Percentiles rank a stretch among this genome's conserved stretches.
These are phyloP conservation scores for Pseudocercospora cruenta DNA, from an alignment of 2,329 filamentous ascomycete genomes.

Conservation along the genomic window DNA sequence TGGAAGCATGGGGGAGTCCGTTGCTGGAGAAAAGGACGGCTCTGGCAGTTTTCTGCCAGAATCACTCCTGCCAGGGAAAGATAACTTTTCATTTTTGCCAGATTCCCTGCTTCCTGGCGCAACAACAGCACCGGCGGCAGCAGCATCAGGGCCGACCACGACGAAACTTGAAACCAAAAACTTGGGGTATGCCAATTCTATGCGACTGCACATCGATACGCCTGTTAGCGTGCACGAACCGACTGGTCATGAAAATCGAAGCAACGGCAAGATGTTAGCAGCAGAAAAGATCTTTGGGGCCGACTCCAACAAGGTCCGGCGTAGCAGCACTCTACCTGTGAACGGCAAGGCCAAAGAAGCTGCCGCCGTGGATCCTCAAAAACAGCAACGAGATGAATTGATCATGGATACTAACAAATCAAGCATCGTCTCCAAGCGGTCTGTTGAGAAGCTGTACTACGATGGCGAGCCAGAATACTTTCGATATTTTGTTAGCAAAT, in stretches of 20 bases:
- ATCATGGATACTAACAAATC: slow-evolving; percentile 74
- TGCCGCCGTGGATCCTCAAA: slow-evolving; percentile 25
- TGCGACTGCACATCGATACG: slow-evolving; percentile 1
- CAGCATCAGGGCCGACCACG: not conserved
- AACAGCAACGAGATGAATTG: slow-evolving; percentile 39
- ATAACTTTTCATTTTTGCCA: not conserved
- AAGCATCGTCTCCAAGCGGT: slow-evolving; percentile 89
- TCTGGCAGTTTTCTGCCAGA: slow-evolving; percentile 1
- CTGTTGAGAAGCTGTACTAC: slow-evolving; percentile 87
- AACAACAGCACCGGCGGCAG: not conserved
- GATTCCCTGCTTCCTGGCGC: not conserved
- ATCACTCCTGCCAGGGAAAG: not conserved
- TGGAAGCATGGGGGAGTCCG: slow-evolving; percentile 7
- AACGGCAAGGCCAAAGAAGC: slow-evolving; percentile 15
- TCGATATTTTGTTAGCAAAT: slow-evolving; percentile 83
- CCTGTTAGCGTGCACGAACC: slow-evolving; percentile 5
- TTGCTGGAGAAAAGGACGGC: not conserved
- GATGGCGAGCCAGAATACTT: slow-evolving; percentile 79
- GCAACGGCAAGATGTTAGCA: slow-evolving; percentile 29
- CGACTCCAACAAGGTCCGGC: slow-evolving; percentile 14
- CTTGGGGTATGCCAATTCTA: not conserved
- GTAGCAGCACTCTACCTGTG: slow-evolving; percentile 27
- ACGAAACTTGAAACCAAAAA: not conserved
- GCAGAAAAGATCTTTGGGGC: slow-evolving; percentile 25
- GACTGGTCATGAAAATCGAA: slow-evolving; percentile 21